Percentiles rank a stretch among this genome's conserved stretches.
These are phyloP conservation scores for Niveomyces coronatus DNA, from an alignment of 2,329 filamentous ascomycete genomes.

Conservation along the genomic window DNA sequence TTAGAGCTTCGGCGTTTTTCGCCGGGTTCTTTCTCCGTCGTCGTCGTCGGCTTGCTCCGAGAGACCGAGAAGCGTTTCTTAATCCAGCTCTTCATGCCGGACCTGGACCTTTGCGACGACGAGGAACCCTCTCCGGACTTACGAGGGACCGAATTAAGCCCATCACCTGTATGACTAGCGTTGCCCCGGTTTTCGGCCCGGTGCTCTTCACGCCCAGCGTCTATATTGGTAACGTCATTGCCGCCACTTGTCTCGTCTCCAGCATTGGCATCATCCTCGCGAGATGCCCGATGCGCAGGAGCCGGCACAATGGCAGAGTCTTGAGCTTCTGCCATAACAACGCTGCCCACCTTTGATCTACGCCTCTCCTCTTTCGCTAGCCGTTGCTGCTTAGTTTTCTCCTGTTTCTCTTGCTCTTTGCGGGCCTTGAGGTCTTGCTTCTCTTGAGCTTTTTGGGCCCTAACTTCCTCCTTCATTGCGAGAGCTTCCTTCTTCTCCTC, in stretches of 20 bases:
- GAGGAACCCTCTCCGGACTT: conserved; percentile 13
- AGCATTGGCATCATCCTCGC: conserved; percentile 10
- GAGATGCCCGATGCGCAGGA: neutral
- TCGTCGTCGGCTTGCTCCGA: conserved; percentile 28
- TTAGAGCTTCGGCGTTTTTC: conserved; percentile 34
- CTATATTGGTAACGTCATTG: conserved; percentile 12
- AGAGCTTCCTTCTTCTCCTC: conserved; percentile 27
- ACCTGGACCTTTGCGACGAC: conserved; percentile 20
- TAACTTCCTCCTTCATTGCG: conserved; percentile 25
- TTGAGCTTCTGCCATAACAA: conserved; percentile 11
- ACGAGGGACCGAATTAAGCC: conserved; percentile 2
- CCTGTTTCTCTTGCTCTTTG: conserved; percentile 42
- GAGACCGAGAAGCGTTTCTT: conserved; percentile 37
- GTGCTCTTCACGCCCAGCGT: conserved; percentile 12
- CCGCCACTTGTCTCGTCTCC: conserved; percentile 7
- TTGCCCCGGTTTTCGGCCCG: neutral
- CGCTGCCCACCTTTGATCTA: conserved; percentile 24
- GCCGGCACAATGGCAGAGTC: conserved; percentile 5
- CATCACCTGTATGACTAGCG: conserved; percentile 1
- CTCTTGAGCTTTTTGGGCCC: conserved; percentile 17
- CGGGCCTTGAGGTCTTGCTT: conserved; percentile 26
- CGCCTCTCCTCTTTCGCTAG: conserved; percentile 42
- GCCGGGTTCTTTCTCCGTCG: conserved; percentile 12
- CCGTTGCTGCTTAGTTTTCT: conserved; percentile 43
- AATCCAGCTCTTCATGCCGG: conserved; percentile 44